Base-by-base conservation (phyloP, 164 flowering plant genomes). In the Stephania cephalantha region DNA sequence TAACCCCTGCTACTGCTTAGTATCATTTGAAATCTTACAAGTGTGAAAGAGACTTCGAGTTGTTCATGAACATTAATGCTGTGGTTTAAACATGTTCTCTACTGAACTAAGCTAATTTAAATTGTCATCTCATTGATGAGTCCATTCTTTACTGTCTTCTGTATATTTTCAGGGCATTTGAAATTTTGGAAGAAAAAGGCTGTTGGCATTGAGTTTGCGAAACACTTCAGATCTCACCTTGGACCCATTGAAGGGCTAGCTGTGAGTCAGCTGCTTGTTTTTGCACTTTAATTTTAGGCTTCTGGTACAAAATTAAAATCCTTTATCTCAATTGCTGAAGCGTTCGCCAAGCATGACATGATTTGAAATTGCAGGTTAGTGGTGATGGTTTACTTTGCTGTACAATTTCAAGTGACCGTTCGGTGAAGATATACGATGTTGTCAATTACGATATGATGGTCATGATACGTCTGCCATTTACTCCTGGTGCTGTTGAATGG, bases 401-500 rank as follows among this genome's bases (percentile, higher is more conserved):
- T 82, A 94, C 98, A 75, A 95, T 95, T 75, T 95, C 97, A 63
- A 89, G 70, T 82, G 99, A 95, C 53, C 85, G 52, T 45, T 89
- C 99, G 65, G 97, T 92, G 78, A 95, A 95, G 87, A 85, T 95
- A 80, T 95, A 92, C 78, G 99, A 95, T 82, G 99, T 95, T 63
- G 95, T 93, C 78, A 95, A 95, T 85, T 95, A 90, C 83, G 99
- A 95, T 84, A 95, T 95, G 99, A 95, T 95, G 95, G 94, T 90
- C 82, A 95, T 95, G 99, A 82, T 95, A 81, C 94, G 95, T 35
- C 82, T 94, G 15, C 91, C 93, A 12, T 95, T 76, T 82, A 66
- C 89, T 75, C 92, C 99, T 82, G 97, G 98, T 73, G 71, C 94
- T 71, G 83, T 88, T 81, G 95, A 93, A 74, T 95, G 99, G 99